These are phyloP conservation scores for Anthoceros angustus DNA, from an alignment of 225 moss, liverwort and hornwort genomes.

Conservation along the genomic window DNA sequence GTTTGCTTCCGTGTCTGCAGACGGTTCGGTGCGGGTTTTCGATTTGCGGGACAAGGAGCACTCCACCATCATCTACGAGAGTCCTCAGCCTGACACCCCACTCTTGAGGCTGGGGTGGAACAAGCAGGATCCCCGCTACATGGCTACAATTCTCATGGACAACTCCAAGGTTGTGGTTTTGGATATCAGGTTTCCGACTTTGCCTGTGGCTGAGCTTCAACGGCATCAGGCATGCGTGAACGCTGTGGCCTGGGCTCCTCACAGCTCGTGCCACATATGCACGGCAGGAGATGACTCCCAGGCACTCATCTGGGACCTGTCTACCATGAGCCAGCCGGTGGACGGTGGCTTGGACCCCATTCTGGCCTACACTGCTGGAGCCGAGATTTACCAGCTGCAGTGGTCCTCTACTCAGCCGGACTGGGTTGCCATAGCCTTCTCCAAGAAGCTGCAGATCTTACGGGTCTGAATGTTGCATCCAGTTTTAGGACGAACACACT, in stretches of 20 bases:
- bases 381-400: conserved; percentile 83
- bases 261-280: conserved; percentile 79
- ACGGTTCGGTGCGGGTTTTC: conserved; percentile 79
- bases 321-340: conserved; percentile 61
- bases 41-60: conserved; percentile 81
- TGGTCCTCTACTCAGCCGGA: conserved; percentile 89
- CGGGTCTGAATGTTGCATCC: conserved; percentile 31
- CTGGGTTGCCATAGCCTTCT: conserved; percentile 78
- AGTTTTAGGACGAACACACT: no score
- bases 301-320: conserved; percentile 81
- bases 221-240: conserved; percentile 80
- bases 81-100: conserved; percentile 60
- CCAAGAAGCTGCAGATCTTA: conserved; percentile 68
- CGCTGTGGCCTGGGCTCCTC: conserved; percentile 85
- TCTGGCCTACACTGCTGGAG: conserved; percentile 74
- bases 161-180: conserved; percentile 72
- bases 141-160: conserved; percentile 89
- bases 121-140: conserved; percentile 80
- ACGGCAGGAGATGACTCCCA: conserved; percentile 82
- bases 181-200: conserved; percentile 74
- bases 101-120: conserved; percentile 70
- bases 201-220: conserved; percentile 81
- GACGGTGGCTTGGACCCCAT: conserved; percentile 80
- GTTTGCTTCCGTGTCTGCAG: conserved; percentile 88
- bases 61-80: conserved; percentile 85